A percentile compares a stretch with the other conserved stretches of the same genome.
Evolutionary conservation across 2,329 filamentous ascomycete genomes (phyloP).

Genomic region (Colletotrichum sojae): DNA sequence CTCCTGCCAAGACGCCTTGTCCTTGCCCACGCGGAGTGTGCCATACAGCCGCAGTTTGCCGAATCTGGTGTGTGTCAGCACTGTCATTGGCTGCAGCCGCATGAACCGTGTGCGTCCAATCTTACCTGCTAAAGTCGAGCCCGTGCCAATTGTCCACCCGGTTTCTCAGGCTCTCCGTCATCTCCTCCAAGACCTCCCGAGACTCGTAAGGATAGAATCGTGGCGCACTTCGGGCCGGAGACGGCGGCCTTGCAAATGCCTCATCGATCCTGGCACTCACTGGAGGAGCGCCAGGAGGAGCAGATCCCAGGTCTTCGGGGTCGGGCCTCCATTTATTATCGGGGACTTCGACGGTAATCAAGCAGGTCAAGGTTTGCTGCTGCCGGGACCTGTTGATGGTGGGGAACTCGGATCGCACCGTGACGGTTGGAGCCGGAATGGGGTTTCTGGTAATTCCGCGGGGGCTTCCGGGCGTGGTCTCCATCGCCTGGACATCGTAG

Average conservation of each 20-base stretch:
- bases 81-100: constrained; percentile 23
- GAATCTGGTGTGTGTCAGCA: constrained; percentile 71
- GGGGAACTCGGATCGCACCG: constrained; percentile 95
- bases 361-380: constrained; percentile 93
- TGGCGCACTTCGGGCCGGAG: constrained; percentile 70
- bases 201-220: constrained; percentile 81
- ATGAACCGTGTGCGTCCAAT: constrained; percentile 20
- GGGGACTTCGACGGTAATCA: constrained; percentile 93
- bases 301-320: constrained; percentile 80
- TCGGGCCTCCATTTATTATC: constrained; percentile 93
- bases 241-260: constrained; percentile 68
- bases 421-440: constrained; percentile 92
- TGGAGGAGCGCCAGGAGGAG: constrained; percentile 59
- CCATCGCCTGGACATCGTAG: constrained; percentile 97
- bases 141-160: constrained; percentile 99
- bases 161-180: constrained; percentile 85
- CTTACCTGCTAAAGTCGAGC: constrained; percentile 85
- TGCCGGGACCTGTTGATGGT: constrained; percentile 92
- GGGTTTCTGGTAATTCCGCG: constrained; percentile 82
- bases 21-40: constrained; percentile 93
- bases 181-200: constrained; percentile 82
- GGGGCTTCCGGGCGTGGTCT: constrained; percentile 84
- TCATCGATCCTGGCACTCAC: constrained; percentile 65
- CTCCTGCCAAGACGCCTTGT: constrained; percentile 97
- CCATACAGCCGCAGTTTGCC: constrained; percentile 93